A percentile compares a stretch with the other conserved stretches of the same genome.
These are phyloP conservation scores for Flaveria ramosissima DNA, from an alignment of 129 eudicot genomes.

Conservation along the genomic window DNA sequence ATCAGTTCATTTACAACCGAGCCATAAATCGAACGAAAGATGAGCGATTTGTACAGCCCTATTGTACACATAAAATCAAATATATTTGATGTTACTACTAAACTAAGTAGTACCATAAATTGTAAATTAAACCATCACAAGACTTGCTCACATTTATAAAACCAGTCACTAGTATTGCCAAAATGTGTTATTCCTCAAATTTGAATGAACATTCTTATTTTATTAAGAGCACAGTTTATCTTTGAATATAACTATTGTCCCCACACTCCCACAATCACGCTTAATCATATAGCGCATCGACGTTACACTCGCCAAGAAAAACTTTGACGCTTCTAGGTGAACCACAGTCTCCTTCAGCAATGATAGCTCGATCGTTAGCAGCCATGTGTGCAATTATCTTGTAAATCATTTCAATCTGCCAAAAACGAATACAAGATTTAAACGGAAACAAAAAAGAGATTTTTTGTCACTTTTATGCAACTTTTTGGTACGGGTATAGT, in stretches of 20 bases:
- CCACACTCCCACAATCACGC: neutral
- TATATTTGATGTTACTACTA: neutral
- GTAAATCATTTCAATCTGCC: slow-evolving; percentile 96
- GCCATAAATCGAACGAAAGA: no score
- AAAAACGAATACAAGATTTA: slow-evolving; percentile 1
- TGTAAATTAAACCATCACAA: neutral
- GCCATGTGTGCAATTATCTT: slow-evolving; percentile 95
- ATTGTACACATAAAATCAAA: no score
- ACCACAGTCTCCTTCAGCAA: slow-evolving; percentile 93
- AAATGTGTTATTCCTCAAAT: slow-evolving; percentile 12
- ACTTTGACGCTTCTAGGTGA: slow-evolving; percentile 84
- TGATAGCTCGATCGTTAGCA: slow-evolving; percentile 91
- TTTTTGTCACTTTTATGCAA: neutral
- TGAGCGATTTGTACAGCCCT: no score
- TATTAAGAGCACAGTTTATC: neutral
- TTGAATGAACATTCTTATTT: neutral
- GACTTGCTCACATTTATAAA: neutral
- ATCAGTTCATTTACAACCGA: no score
- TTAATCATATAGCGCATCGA: slow-evolving; percentile 63
- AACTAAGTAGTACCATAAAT: neutral
- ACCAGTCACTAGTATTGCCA: neutral
- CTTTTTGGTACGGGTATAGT: neutral
- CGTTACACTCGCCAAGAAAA: slow-evolving; percentile 90
- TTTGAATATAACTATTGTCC: neutral
- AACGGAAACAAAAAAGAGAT: neutral